Conservation (phyloP, 2,329 filamentous ascomycete species). For the Alternaria atra region DNA sequence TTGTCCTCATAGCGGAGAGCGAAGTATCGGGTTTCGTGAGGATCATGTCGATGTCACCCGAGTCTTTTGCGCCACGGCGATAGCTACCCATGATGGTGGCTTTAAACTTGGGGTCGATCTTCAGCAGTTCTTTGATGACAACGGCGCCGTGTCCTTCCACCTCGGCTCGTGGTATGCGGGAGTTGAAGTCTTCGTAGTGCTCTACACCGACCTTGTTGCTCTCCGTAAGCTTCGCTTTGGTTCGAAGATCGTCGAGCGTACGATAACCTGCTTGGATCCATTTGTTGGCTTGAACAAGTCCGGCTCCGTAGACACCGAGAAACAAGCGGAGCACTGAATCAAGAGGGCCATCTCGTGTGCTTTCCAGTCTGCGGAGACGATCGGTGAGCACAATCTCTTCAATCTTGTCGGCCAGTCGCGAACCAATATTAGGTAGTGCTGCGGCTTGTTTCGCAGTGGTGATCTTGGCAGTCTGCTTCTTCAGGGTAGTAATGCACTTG, state of each 20-base stretch:
- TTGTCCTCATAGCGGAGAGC: slow-evolving; percentile 64
- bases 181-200: slow-evolving; percentile 80
- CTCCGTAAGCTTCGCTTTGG: slow-evolving; percentile 67
- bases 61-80: slow-evolving; percentile 76
- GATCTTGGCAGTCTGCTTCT: slow-evolving; percentile 70
- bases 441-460: slow-evolving; percentile 74
- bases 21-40: slow-evolving; percentile 73
- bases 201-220: slow-evolving; percentile 81
- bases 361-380: slow-evolving; percentile 74
- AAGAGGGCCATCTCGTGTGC: slow-evolving; percentile 71
- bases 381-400: slow-evolving; percentile 86
- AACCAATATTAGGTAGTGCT: slow-evolving; percentile 73
- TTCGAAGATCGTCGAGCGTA: slow-evolving; percentile 75
- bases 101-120: slow-evolving; percentile 71
- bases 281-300: slow-evolving; percentile 71
- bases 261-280: slow-evolving; percentile 81
- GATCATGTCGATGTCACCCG: slow-evolving; percentile 85
- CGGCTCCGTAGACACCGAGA: slow-evolving; percentile 81
- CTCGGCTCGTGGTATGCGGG: slow-evolving; percentile 79
- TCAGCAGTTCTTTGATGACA: slow-evolving; percentile 67
- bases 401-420: slow-evolving; percentile 81
- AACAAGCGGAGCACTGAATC: slow-evolving; percentile 74
- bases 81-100: slow-evolving; percentile 85
- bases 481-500: slow-evolving; percentile 77
- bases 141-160: slow-evolving; percentile 73